These are phyloP conservation scores for Lophiostoma macrostomum DNA, from an alignment of 495 filamentous ascomycete species.

Conservation along the genomic window DNA sequence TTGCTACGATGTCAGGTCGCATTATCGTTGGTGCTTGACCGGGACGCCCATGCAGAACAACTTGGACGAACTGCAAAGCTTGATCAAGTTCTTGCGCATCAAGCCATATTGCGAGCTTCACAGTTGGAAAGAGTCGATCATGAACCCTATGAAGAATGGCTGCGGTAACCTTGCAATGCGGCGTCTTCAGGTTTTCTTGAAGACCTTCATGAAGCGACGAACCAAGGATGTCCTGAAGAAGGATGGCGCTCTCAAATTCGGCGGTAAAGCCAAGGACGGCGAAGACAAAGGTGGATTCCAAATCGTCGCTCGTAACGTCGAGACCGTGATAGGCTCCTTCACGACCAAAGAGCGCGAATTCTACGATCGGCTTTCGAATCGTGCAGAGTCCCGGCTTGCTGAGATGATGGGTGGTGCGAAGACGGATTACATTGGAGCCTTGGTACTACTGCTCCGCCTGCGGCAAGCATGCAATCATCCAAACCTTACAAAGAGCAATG, in stretches of 20 bases:
- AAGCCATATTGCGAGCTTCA: slow-evolving; percentile 79
- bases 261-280: slow-evolving; percentile 54
- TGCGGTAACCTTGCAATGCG: slow-evolving; percentile 85
- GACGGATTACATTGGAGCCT: slow-evolving; percentile 75
- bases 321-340: slow-evolving; percentile 76
- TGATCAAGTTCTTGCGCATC: slow-evolving; percentile 91
- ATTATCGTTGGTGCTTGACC: slow-evolving; percentile 93
- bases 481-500: slow-evolving; percentile 74
- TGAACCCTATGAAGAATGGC: slow-evolving; percentile 76
- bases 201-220: slow-evolving; percentile 92
- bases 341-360: slow-evolving; percentile 74
- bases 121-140: slow-evolving; percentile 86
- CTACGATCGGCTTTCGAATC: slow-evolving; percentile 76
- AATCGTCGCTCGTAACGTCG: slow-evolving; percentile 82
- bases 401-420: slow-evolving; percentile 77
- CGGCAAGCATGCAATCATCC: slow-evolving; percentile 95
- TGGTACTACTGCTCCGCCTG: slow-evolving; percentile 82
- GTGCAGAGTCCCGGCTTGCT: slow-evolving; percentile 80
- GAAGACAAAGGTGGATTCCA: slow-evolving; percentile 64
- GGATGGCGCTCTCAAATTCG: slow-evolving; percentile 70
- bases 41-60: slow-evolving; percentile 98
- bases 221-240: slow-evolving; percentile 92
- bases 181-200: slow-evolving; percentile 76
- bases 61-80: slow-evolving; percentile 89
- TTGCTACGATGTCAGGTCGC: slow-evolving; percentile 71